Conservation (phyloP, 352 stramenopile genomes). For the Phytophthora constricta region DNA sequence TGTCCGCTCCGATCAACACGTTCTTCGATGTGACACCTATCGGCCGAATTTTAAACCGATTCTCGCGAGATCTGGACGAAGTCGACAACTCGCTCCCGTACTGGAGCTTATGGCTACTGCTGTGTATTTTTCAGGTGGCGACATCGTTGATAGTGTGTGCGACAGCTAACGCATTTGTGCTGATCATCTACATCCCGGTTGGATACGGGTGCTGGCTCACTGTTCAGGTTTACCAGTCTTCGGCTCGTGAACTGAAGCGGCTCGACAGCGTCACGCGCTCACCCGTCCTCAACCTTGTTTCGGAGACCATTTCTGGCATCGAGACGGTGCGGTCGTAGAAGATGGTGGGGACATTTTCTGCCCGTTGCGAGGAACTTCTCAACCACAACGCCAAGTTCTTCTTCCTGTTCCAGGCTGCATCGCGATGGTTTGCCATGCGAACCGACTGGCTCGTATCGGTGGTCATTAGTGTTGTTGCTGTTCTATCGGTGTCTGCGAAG, state of each 20-base stretch:
- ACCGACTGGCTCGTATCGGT: slow-evolving; percentile 78
- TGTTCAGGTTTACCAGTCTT: slow-evolving; percentile 85
- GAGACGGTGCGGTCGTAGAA: slow-evolving; percentile 90
- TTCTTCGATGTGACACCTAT: slow-evolving; percentile 78
- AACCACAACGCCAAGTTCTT: slow-evolving; percentile 47
- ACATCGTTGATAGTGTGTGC: slow-evolving; percentile 47
- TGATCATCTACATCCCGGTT: slow-evolving; percentile 55
- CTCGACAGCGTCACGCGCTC: slow-evolving; percentile 90
- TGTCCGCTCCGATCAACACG: slow-evolving; percentile 51
- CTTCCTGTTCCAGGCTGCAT: slow-evolving; percentile 40
- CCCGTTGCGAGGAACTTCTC: slow-evolving; percentile 40
- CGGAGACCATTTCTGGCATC: slow-evolving; percentile 93
- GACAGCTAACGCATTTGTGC: slow-evolving; percentile 43
- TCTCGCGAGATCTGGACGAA: slow-evolving; percentile 69
- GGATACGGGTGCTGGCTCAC: slow-evolving; percentile 22
- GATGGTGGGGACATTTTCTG: slow-evolving; percentile 38
- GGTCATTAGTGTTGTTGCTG: slow-evolving; percentile 86
- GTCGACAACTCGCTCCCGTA: slow-evolving; percentile 61
- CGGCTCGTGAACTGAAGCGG: slow-evolving; percentile 91
- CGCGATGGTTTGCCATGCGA: slow-evolving; percentile 94
- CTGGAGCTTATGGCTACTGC: slow-evolving; percentile 43
- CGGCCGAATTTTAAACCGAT: slow-evolving; percentile 71
- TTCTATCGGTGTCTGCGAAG: slow-evolving; percentile 80
- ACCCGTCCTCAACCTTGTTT: slow-evolving; percentile 93
- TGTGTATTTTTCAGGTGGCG: slow-evolving; percentile 44